phyloP scores from a whole-genome alignment of 768 basidiomycete genomes.

The Kwoniella sp. region DNA sequence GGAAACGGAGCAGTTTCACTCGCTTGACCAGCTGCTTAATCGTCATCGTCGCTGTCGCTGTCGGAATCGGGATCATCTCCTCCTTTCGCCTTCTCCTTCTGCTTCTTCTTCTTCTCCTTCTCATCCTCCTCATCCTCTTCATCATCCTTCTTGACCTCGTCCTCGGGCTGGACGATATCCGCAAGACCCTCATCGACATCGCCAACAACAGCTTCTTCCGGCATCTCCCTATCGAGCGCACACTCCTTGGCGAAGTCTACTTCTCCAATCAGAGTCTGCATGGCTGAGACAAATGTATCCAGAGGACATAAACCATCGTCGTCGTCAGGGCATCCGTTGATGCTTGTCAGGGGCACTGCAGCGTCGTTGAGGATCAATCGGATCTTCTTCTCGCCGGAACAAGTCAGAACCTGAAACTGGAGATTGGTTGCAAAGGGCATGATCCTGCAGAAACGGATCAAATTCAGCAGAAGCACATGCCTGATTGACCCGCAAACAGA shows the following conservation, averaged over 20 bases:
- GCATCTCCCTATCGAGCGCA: constrained; percentile 3
- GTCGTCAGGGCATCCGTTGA: constrained; percentile 72
- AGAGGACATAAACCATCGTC: constrained; percentile 77
- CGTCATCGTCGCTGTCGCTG: too few relatives aligned
- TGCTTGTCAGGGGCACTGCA: constrained; percentile 74
- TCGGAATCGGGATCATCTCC: constrained; percentile 6
- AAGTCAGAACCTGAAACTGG: constrained; percentile 65
- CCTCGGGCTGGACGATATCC: constrained; percentile 4
- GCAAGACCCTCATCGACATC: constrained; percentile 5
- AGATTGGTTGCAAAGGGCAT: constrained; percentile 87
- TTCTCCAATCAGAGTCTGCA: constrained; percentile 66
- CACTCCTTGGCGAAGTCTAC: constrained; percentile 79
- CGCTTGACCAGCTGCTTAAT: too few relatives aligned
- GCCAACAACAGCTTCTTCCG: neutral
- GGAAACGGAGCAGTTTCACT: too few relatives aligned
- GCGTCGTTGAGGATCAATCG: constrained; percentile 87
- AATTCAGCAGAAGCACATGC: neutral
- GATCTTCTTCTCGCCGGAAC: constrained; percentile 64
- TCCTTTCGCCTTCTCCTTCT: neutral
- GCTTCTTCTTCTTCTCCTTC: neutral
- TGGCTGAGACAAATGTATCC: constrained; percentile 68
- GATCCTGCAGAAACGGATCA: constrained; percentile 55
- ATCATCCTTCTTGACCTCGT: neutral
- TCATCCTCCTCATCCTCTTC: constrained; percentile 6
- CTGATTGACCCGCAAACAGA: neutral